Percentiles rank a stretch among this genome's conserved stretches.
These are phyloP conservation scores for Zizania latifolia DNA, from an alignment of 176 grass and related monocot species.

Conservation along the genomic window DNA sequence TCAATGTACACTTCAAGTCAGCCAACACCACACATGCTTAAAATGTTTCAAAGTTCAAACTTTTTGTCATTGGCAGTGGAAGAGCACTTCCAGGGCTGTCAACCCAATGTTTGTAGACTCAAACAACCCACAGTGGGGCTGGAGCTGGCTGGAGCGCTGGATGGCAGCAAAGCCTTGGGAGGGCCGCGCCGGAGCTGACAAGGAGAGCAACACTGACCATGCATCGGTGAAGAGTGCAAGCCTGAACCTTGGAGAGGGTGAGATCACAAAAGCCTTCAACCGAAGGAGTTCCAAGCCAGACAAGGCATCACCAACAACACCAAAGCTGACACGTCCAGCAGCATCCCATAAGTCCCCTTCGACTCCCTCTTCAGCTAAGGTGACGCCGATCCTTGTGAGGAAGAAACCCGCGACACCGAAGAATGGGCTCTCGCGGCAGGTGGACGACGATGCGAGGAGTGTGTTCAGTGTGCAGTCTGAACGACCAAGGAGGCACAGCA, in stretches of 20 bases:
- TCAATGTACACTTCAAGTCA: too few species aligned
- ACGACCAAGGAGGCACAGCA: conserved; percentile 69
- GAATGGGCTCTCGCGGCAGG: conserved; percentile 29
- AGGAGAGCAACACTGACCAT: conserved; percentile 49
- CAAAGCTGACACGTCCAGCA: conserved; percentile 40
- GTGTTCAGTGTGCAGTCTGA: conserved; percentile 64
- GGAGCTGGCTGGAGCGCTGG: conserved; percentile 99
- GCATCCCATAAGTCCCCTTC: conserved; percentile 44
- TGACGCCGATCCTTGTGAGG: conserved; percentile 37
- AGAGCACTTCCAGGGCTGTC: conserved; percentile 70
- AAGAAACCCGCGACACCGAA: conserved; percentile 59
- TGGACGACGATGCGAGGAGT: conserved; percentile 61
- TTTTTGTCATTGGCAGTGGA: conserved; percentile 63
- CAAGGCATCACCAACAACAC: conserved; percentile 46
- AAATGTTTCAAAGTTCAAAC: conserved; percentile 18
- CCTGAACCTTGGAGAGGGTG: conserved; percentile 63
- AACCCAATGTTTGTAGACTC: conserved; percentile 95
- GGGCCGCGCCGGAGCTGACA: conserved; percentile 44
- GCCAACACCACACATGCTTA: too few species aligned
- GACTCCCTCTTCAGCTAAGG: conserved; percentile 46
- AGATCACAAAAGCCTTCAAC: conserved; percentile 86
- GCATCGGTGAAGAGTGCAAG: conserved; percentile 46
- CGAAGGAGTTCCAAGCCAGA: conserved; percentile 55
- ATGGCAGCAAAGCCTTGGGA: conserved; percentile 92
- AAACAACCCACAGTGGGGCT: conserved; percentile 91